Evolutionary conservation across 805 yeast species (phyloP), one percentile per base, ranked within the genome.

Genomic region (Starmerella vitae): DNA sequence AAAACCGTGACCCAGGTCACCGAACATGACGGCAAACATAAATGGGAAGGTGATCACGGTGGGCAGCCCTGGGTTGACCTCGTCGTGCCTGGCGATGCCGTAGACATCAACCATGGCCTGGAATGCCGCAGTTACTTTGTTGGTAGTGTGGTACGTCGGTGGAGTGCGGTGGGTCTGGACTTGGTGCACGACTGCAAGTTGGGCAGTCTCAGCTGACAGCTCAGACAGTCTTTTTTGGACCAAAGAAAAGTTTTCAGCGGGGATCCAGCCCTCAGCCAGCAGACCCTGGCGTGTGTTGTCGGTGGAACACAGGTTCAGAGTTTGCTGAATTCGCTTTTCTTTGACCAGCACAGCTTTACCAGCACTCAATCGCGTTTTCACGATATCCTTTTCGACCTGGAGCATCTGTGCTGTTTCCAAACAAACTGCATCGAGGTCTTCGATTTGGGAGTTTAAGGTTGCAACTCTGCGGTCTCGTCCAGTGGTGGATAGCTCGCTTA

Each of bases 1-100:
- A 43, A 85, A 71, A 5, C 98, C 98, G 64, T 91, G 98, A 13
- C 98, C 98, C 43, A 86, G 58, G 65, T 91, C 98, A 67, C 98
- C 98, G 67, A 91, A 91, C 98, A 91, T 91, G 53, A 91, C 79
- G 21, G 98, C 96, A 64, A 91, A 91, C 93, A 91, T 81, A 60
- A 91, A 91, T 19, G 98, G 98, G 66, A 91, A 91, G 0, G 98
- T 91, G 20, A 91, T 78, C 34, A 84, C 74, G 1, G 98, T 88
- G 3, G 98, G 88, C 47, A 91, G 66, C 39, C 94, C 98, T 4
- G 98, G 94, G 59, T 91, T 91, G 21, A 91, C 91, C 61, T 91
- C 98, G 51, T 84, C 78, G 63, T 91, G 91, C 3, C 84, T 72
- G 8, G 95, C 91, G 42, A 84, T 68, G 51, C 97, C 98, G 61